A percentile compares a stretch with the other conserved stretches of the same genome.
Conservation (phyloP, 768 basidiomycete species). For the Wakefieldia striispora region DNA sequence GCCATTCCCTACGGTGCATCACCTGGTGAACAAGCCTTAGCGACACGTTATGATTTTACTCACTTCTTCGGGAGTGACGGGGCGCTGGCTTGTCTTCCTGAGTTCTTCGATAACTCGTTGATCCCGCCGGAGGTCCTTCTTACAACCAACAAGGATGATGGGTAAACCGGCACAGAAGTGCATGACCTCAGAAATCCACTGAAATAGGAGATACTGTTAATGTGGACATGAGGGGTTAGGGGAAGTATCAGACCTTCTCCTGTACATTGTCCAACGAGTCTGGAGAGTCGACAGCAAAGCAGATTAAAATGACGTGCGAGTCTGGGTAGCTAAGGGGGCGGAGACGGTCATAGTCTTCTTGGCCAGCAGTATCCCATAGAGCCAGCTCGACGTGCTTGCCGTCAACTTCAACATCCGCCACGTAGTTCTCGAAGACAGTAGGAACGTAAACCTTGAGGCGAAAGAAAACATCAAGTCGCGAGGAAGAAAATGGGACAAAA, state of each 20-base stretch:
- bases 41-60: conserved; percentile 11
- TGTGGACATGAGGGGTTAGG: conserved; percentile 2
- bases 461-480: not conserved
- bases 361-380: conserved; percentile 99
- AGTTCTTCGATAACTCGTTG: conserved; percentile 92
- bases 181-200: conserved; percentile 99
- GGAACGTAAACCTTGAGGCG: conserved; percentile 88
- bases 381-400: conserved; percentile 98
- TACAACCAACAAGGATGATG: conserved; percentile 97
- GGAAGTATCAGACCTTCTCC: conserved; percentile 77
- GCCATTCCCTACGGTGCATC: conserved; percentile 72
- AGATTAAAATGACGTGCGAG: conserved; percentile 99
- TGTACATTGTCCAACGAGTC: conserved; percentile 99
- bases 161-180: conserved; percentile 95
- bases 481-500: not conserved
- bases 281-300: conserved; percentile 97
- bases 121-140: conserved; percentile 97
- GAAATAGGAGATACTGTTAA: conserved; percentile 11
- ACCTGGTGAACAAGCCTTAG: not conserved
- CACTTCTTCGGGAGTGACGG: conserved; percentile 92
- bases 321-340: conserved; percentile 97
- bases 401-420: conserved; percentile 97
- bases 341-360: conserved; percentile 99
- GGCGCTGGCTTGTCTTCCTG: conserved; percentile 89
- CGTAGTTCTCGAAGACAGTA: conserved; percentile 99